Base-by-base conservation (phyloP, 805 yeast genomes). In the Kodamaea hsintzibuensis region DNA sequence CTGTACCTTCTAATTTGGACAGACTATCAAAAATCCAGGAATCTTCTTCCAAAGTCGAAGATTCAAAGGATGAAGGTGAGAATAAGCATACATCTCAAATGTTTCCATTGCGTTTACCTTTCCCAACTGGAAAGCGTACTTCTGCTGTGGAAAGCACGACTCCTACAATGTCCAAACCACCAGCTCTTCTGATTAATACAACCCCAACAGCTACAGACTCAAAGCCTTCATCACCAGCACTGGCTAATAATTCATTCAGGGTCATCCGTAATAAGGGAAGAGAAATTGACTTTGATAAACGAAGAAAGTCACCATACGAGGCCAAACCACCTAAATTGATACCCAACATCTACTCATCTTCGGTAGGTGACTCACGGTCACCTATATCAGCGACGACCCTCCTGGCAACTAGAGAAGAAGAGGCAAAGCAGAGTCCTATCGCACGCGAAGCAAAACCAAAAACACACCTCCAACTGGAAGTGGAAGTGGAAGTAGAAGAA, bases 261-360 rank as follows among this genome's bases (percentile, higher is more conserved):
- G 85, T 90, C 0, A 79, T 90, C 7, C 71, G 92, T 33, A 81
- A 82, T 19, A 83, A 81, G n/a, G 82, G 80, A 12, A 74, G 80
- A 35, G 96, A 88, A 62, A 89, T 89, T 56, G 91, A 91, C 67
- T 90, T 90, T 64, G 95, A 90, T 61, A 83, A 87, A 60, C 77
- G 91, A 50, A 72, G 96, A 44, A 83, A 82, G 46, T 86, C 96
- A 0, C 96, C 96, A 1, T 88, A 81, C 62, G 83, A 74, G 16
- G 65, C 72, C 16, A 71, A 72, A 48, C 70, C 78, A 1, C 79
- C 85, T 0, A 49, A 68, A 53, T 55, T 65, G 38, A 68, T 70
- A 46, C 70, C 72, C 10, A 71, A 69, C 52, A 72, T 71, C 16
- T 68, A 69, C 51, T 67, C 72, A 1, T 69, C 73, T 5, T 70